Evolutionary conservation across 164 flowering plant species (phyloP).

Genomic region (Cinnamomum chago): DNA sequence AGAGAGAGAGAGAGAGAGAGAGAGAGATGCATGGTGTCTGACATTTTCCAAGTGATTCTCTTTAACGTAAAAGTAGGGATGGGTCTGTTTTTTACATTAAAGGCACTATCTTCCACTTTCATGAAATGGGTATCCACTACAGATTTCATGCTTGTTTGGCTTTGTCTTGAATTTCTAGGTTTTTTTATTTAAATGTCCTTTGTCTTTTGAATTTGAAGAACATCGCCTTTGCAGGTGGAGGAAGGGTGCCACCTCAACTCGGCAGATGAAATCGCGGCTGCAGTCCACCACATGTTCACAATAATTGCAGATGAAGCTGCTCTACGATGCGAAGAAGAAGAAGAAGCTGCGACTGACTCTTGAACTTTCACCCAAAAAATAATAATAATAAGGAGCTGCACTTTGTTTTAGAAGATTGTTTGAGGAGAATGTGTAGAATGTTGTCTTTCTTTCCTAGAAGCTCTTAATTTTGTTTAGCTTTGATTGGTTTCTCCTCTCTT

Average conservation of each 20-base stretch:
- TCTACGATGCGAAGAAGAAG: neutral
- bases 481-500: neutral
- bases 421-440: neutral
- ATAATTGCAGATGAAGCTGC: slow-evolving; percentile 1
- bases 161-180: neutral
- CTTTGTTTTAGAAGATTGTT: neutral
- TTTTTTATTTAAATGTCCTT: neutral
- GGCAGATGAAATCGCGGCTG: slow-evolving; percentile 78
- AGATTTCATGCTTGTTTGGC: neutral
- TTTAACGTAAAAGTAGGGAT: neutral
- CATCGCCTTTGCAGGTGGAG: slow-evolving; percentile 57
- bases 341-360: neutral
- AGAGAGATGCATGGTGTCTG: neutral
- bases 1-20: no score
- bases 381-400: neutral
- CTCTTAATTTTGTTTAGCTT: neutral
- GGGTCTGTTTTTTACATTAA: neutral
- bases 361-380: neutral
- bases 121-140: neutral
- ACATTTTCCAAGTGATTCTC: neutral
- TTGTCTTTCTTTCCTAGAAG: neutral
- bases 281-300: slow-evolving; percentile 76
- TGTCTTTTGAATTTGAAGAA: neutral
- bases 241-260: slow-evolving; percentile 76
- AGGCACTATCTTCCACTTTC: neutral